Conservation (phyloP, 169 alveolate species). For the Plasmodium malariae region DNA sequence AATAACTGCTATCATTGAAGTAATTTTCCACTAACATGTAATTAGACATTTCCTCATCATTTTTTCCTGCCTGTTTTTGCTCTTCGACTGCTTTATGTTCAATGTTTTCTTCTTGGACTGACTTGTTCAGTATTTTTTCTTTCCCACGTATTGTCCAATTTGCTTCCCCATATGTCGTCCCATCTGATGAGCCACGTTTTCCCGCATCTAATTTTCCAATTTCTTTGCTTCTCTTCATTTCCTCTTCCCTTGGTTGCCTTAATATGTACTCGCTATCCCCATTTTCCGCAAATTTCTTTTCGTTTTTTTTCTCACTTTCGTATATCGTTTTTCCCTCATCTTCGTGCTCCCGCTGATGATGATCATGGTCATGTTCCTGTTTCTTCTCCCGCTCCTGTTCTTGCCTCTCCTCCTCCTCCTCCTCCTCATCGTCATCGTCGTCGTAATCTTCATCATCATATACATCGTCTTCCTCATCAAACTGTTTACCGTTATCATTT, state of each 20-base stretch:
- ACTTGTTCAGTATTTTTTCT: neutral
- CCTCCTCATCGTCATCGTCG: conserved; percentile 51
- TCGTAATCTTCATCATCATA: conserved; percentile 22
- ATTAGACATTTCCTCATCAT: neutral
- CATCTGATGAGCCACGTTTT: no score
- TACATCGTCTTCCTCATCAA: conserved; percentile 29
- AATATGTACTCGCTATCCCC: neutral
- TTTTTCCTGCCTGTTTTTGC: neutral
- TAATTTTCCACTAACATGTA: conserved; percentile 14
- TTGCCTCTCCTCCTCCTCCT: neutral
- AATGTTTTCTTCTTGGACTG: neutral
- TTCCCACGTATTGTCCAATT: neutral
- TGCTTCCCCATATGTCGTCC: neutral
- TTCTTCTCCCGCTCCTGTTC: neutral
- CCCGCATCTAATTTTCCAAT: neutral
- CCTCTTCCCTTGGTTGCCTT: neutral
- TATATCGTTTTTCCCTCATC: neutral
- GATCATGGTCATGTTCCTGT: neutral
- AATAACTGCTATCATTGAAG: neutral
- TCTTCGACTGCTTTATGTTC: neutral
- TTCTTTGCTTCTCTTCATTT: neutral
- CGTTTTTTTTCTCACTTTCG: neutral
- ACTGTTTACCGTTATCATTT: conserved; percentile 9
- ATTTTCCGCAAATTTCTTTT: neutral
- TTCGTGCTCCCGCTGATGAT: neutral